These are phyloP conservation scores for Alternaria burnsii DNA, from an alignment of 2,329 filamentous ascomycete species.

Conservation along the genomic window DNA sequence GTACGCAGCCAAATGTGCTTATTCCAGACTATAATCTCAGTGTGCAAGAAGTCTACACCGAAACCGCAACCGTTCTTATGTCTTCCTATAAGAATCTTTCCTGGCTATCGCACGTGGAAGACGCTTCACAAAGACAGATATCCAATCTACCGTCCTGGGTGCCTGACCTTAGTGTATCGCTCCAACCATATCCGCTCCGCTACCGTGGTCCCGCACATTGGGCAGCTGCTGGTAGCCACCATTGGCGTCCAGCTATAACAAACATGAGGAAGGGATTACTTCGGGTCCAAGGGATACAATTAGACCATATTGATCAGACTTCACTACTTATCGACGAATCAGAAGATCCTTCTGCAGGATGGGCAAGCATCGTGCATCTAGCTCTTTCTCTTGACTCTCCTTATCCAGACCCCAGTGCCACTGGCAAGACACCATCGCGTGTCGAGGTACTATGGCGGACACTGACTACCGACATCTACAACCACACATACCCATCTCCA, in stretches of 20 bases:
- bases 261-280: background rate
- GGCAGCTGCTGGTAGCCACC: conserved; percentile 23
- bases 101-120: conserved; percentile 20
- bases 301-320: background rate
- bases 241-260: conserved; percentile 12
- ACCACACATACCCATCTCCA: conserved; percentile 31
- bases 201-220: conserved; percentile 28
- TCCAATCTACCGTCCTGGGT: conserved; percentile 37
- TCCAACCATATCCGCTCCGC: conserved; percentile 36
- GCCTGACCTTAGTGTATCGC: conserved; percentile 34
- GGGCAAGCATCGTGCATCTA: conserved; percentile 21
- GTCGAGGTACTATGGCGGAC: conserved; percentile 38
- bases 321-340: background rate
- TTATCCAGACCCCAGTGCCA: conserved; percentile 22
- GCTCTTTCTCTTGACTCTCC: conserved; percentile 26
- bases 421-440: conserved; percentile 19
- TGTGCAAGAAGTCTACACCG: conserved; percentile 32
- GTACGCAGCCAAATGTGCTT: conserved; percentile 22
- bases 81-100: conserved; percentile 25
- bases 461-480: conserved; percentile 36
- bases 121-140: conserved; percentile 25
- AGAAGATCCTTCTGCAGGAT: background rate
- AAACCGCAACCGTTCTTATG: conserved; percentile 27
- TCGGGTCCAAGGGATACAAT: background rate
- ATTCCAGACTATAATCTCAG: conserved; percentile 32